phyloP scores from a whole-genome alignment of 441 rosid genomes.

The Eruca vesicaria region DNA sequence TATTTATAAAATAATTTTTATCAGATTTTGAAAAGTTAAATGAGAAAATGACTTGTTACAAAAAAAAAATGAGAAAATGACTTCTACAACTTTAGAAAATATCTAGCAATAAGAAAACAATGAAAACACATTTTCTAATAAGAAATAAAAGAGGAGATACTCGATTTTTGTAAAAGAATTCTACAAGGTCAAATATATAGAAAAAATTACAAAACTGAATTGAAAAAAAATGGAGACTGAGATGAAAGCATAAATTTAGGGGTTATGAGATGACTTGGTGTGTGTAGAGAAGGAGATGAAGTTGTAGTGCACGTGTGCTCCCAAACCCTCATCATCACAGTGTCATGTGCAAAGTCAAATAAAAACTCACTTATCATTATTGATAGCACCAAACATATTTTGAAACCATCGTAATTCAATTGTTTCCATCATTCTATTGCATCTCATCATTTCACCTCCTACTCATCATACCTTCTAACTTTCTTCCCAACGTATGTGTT shows the following conservation, averaged over 20 bases:
- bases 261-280: conserved; percentile 12
- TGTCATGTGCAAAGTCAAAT: conserved; percentile 30
- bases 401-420: not conserved
- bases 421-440: conserved; percentile 26
- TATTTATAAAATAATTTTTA: not conserved
- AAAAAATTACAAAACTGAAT: not conserved
- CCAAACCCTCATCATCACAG: conserved; percentile 31
- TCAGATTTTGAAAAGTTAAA: not conserved
- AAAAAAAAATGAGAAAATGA: not conserved
- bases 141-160: not conserved
- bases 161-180: not conserved
- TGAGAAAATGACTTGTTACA: not conserved
- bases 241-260: conserved; percentile 23
- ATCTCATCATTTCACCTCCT: conserved; percentile 24
- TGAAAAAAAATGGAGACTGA: not conserved
- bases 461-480: conserved; percentile 21
- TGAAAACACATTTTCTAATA: not conserved
- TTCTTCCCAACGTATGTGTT: not conserved
- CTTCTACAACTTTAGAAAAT: not conserved
- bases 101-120: too few species aligned
- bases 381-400: conserved; percentile 5
- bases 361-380: conserved; percentile 17
- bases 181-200: not conserved
- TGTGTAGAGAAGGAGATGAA: conserved; percentile 10
- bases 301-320: conserved; percentile 33